Base-by-base conservation (phyloP, 306 rosid species). In the Inga leiocalycina region DNA sequence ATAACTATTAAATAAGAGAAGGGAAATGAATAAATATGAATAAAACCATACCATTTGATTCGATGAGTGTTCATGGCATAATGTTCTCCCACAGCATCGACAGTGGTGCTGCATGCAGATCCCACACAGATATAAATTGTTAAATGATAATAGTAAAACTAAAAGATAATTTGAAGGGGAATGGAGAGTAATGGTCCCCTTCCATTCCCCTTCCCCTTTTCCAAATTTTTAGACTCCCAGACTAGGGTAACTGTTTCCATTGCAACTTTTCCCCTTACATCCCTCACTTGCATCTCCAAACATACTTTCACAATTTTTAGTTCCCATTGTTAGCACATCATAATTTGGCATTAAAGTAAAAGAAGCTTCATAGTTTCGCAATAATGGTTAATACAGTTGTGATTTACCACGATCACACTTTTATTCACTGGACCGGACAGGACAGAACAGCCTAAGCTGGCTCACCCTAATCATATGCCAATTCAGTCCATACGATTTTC, bases 41-140 rank as follows among this genome's bases (percentile, higher is more conserved):
- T 35, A 37, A 45, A 19, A 61, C 0, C 9, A 0, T 80, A 97
- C 99, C 94, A 85, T 88, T 88, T 97, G 99, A 88, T 84, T 67
- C 19, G 98, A 83, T 20, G 99, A 97, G 82, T 97, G 99, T 77
- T 97, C 99, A 57, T 74, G 83, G 84, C 99, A 97, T 89, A 97
- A 81, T 22, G 99, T 94, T 88, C 95, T 91, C 84, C 98, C 99
- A 74, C 99, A 94, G 78, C 91, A 83, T 45, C 99, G 92, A 84
- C 99, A 97, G 83, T 97, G 99, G 87, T 92, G 97, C 98, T 97
- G 93, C 94, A 88, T 48, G 85, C 52, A 32, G 67, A 80, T 79
- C 64, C 51, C 30, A 69, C 17, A 83, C 0, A 64, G 72, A 72
- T 46, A 73, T 56, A 78, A 35, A 82, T 27, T 80, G 62, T 10